phyloP scores from a whole-genome alignment of 2,329 filamentous ascomycete species.

The Balansia obtecta region DNA sequence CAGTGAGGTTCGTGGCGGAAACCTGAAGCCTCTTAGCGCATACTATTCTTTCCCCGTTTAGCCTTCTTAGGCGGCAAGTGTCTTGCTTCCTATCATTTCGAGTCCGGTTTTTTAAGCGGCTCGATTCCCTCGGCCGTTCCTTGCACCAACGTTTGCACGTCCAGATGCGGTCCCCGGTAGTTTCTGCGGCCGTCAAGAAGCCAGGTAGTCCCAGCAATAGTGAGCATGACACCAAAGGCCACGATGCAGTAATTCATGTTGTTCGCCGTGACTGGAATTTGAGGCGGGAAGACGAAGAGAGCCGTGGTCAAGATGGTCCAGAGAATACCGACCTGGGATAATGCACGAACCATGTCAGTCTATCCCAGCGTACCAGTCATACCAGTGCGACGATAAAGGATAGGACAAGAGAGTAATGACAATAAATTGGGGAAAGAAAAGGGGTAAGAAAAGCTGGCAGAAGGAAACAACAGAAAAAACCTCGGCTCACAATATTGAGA shows the following conservation, averaged over 20 bases:
- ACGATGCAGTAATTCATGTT: constrained; percentile 54
- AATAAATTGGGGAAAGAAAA: neutral
- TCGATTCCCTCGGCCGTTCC: constrained; percentile 6
- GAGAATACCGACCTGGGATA: constrained; percentile 34
- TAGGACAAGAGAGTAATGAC: too few relatives aligned
- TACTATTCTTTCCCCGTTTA: too few relatives aligned
- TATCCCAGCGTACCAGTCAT: neutral
- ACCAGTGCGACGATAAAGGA: too few relatives aligned
- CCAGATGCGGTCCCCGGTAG: constrained; percentile 25
- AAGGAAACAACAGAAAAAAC: neutral
- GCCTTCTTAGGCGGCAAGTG: too few relatives aligned
- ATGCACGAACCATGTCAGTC: too few relatives aligned
- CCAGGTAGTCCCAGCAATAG: constrained; percentile 32
- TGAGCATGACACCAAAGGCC: constrained; percentile 33
- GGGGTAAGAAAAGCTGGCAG: neutral
- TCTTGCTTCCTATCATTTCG: neutral
- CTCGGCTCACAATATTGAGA: constrained; percentile 14
- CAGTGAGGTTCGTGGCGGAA: too few relatives aligned
- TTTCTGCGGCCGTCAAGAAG: constrained; percentile 36
- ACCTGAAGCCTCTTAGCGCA: too few relatives aligned
- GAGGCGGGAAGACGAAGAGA: constrained; percentile 63
- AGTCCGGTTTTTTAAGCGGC: neutral
- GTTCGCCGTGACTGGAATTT: constrained; percentile 46
- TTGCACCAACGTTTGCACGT: constrained; percentile 8
- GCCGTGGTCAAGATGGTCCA: constrained; percentile 62